phyloP scores from a whole-genome alignment of 441 rosid genomes.

The Croton setiger region DNA sequence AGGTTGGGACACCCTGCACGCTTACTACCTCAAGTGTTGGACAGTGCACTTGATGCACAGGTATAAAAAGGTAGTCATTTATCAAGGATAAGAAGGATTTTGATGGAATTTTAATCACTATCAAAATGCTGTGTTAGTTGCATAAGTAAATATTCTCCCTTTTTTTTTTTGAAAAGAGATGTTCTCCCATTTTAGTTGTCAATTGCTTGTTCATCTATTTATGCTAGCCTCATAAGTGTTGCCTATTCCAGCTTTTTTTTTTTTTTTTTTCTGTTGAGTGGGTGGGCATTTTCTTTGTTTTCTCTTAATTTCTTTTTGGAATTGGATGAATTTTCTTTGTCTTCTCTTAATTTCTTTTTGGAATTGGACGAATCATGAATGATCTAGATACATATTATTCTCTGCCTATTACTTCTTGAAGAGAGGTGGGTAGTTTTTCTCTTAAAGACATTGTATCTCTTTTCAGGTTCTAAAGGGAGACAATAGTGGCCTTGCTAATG shows the following conservation, averaged over 20 bases:
- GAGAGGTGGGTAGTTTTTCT: not conserved
- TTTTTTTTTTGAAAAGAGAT: too few relatives aligned
- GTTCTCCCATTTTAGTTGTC: not conserved
- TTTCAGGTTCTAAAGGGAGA: conserved; percentile 78
- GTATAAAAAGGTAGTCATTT: conserved; percentile 30
- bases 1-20: conserved; percentile 98
- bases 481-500: conserved; percentile 86
- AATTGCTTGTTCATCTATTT: not conserved
- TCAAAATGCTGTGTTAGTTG: conserved; percentile 4
- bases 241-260: not conserved
- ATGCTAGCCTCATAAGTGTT: not conserved
- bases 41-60: conserved; percentile 94
- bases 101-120: conserved; percentile 8
- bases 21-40: conserved; percentile 88
- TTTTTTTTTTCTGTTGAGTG: too few relatives aligned
- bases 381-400: too few relatives aligned
- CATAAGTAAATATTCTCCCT: not conserved
- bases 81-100: not conserved
- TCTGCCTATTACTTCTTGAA: too few relatives aligned
- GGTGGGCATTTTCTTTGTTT: not conserved
- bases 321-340: not conserved
- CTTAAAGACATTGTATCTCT: conserved; percentile 21
- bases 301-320: not conserved
- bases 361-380: not conserved
- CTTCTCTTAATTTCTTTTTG: not conserved